Evolutionary conservation across 305 asterid genomes (phyloP).

Genomic region (Fraxinus sp.): DNA sequence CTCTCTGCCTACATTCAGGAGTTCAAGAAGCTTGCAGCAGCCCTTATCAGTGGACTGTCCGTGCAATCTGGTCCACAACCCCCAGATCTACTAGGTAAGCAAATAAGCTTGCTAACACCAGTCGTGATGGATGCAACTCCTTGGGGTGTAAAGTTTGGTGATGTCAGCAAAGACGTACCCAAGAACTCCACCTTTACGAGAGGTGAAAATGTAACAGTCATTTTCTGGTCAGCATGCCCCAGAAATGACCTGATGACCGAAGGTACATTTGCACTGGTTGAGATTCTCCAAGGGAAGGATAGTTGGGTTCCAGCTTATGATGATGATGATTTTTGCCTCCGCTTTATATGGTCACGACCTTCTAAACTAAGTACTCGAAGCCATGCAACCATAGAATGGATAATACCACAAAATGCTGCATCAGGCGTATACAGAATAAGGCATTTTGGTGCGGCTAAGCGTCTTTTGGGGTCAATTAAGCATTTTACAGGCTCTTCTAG

Average conservation of each 20-base stretch:
- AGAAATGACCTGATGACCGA: conserved; percentile 96
- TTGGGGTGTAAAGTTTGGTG: conserved; percentile 63
- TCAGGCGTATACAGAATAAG: conserved; percentile 80
- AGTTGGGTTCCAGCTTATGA: conserved; percentile 86
- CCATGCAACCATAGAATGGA: conserved; percentile 78
- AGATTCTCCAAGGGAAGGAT: conserved; percentile 61
- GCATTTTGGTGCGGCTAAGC: conserved; percentile 93
- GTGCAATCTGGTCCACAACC: conserved; percentile 80
- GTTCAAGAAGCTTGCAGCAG: conserved; percentile 77
- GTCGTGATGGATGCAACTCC: conserved; percentile 85
- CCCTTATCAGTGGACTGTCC: conserved; percentile 46
- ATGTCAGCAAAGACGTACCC: conserved; percentile 62
- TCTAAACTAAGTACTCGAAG: conserved; percentile 68
- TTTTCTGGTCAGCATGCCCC: conserved; percentile 91
- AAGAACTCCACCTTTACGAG: conserved; percentile 63
- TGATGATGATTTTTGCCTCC: conserved; percentile 85
- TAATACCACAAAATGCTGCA: conserved; percentile 62
- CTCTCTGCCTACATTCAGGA: conserved; percentile 85
- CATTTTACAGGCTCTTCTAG: conserved; percentile 88
- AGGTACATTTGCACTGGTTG: conserved; percentile 95
- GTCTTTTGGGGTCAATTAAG: conserved; percentile 60
- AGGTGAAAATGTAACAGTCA: conserved; percentile 66
- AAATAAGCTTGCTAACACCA: conserved; percentile 69
- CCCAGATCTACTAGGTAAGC: conserved; percentile 74
- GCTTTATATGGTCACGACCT: conserved; percentile 91